Conservation (phyloP, 768 basidiomycete species). For the Lenzites betulinus region DNA sequence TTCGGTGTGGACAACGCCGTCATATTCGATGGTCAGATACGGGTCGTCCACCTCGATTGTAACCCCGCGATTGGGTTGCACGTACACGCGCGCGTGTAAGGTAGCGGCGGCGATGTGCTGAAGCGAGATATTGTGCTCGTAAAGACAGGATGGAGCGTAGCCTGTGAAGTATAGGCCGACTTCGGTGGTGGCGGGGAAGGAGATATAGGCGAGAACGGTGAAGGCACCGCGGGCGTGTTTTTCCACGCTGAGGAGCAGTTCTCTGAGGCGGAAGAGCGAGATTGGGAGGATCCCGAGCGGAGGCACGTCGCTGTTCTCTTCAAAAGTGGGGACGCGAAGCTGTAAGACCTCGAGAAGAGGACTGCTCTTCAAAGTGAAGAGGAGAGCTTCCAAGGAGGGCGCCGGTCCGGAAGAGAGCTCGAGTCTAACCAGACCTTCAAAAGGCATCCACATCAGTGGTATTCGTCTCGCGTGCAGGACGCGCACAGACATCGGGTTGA, state of each 20-base stretch:
- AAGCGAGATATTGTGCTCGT: not conserved
- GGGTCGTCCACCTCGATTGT: not conserved
- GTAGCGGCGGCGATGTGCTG: not conserved
- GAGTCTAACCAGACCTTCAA: constrained; percentile 2
- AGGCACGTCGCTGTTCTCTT: not conserved
- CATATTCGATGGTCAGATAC: not conserved
- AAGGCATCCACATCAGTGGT: not conserved
- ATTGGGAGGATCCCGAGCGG: not conserved
- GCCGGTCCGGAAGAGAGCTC: not conserved
- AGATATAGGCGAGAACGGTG: constrained; percentile 2
- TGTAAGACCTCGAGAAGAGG: not conserved
- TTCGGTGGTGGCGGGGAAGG: not conserved
- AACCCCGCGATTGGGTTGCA: not conserved
- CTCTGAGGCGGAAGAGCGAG: not conserved
- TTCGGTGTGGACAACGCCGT: not conserved
- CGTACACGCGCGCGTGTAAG: not conserved
- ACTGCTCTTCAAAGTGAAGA: constrained; percentile 3
- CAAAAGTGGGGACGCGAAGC: not conserved
- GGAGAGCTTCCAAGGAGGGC: not conserved
- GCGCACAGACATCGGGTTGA: constrained; percentile 1
- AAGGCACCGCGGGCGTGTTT: not conserved
- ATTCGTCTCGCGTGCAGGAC: not conserved
- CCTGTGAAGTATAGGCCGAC: not conserved
- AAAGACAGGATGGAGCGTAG: not conserved
- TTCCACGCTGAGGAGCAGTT: not conserved